phyloP scores from a whole-genome alignment of 805 yeast genomes.

The Spathaspora gorwiae region DNA sequence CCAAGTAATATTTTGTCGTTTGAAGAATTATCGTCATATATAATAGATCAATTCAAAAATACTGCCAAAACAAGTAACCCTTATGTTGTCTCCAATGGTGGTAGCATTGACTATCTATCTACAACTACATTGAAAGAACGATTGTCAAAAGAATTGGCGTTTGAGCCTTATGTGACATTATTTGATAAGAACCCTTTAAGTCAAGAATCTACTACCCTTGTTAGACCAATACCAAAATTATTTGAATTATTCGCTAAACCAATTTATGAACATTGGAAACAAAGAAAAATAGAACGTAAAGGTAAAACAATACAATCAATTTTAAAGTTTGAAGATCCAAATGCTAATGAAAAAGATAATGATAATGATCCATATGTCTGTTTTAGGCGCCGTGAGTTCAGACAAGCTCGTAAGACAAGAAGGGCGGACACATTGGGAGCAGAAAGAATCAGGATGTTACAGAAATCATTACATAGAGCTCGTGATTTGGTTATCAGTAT shows the following conservation, averaged over 20 bases:
- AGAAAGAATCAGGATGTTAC: slow-evolving; percentile 71
- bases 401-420: slow-evolving; percentile 94
- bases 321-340: slow-evolving; percentile 78
- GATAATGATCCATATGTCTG: slow-evolving; percentile 93
- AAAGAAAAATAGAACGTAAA: slow-evolving; percentile 60
- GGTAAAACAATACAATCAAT: slow-evolving; percentile 73
- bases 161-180: slow-evolving; percentile 54
- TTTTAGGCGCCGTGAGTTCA: slow-evolving; percentile 89
- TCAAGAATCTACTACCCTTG: slow-evolving; percentile 9
- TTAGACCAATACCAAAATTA: slow-evolving; percentile 46
- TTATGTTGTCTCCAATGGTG: slow-evolving; percentile 20
- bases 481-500: slow-evolving; percentile 63
- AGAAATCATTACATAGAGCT: slow-evolving; percentile 73
- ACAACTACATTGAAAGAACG: slow-evolving; percentile 55
- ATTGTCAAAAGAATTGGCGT: slow-evolving; percentile 52
- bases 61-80: slow-evolving; percentile 21
- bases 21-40: slow-evolving; percentile 59
- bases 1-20: slow-evolving; percentile 69
- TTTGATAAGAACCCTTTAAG: slow-evolving; percentile 45
- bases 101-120: slow-evolving; percentile 37
- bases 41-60: slow-evolving; percentile 29
- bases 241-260: slow-evolving; percentile 57
- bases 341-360: slow-evolving; percentile 67
- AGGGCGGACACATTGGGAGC: slow-evolving; percentile 88
- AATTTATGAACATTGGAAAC: slow-evolving; percentile 79